These are phyloP conservation scores for Lactifluus pinguis DNA, from an alignment of 768 basidiomycete genomes.

Conservation along the genomic window DNA sequence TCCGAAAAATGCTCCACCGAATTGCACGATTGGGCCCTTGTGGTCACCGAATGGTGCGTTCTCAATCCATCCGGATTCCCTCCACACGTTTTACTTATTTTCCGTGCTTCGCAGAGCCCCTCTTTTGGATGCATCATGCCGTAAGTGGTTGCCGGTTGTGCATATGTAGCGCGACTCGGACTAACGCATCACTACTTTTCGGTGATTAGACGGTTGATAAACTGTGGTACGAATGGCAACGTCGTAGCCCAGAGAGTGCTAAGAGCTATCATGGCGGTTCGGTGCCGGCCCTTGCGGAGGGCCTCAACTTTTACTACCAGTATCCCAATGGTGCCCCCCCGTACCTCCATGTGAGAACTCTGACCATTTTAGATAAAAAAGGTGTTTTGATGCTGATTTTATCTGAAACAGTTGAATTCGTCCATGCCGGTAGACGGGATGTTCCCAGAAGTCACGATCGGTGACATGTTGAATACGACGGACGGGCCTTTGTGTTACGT, in stretches of 20 bases:
- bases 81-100: not conserved
- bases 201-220: constrained; percentile 29
- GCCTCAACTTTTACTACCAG: constrained; percentile 16
- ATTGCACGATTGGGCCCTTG: constrained; percentile 24
- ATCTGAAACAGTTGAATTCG: constrained; percentile 21
- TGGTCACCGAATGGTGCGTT: constrained; percentile 28
- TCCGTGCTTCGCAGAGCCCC: constrained; percentile 23
- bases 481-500: constrained; percentile 29
- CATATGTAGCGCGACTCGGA: not conserved
- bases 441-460: constrained; percentile 21
- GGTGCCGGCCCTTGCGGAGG: constrained; percentile 22
- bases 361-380: not conserved
- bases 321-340: constrained; percentile 26
- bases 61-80: not conserved
- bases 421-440: constrained; percentile 25
- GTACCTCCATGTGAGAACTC: constrained; percentile 18
- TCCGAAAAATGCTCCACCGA: constrained; percentile 21
- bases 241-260: constrained; percentile 20
- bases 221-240: constrained; percentile 32
- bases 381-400: not conserved
- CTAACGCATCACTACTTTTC: not conserved
- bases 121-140: constrained; percentile 31
- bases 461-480: constrained; percentile 27
- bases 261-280: constrained; percentile 27
- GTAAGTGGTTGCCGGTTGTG: constrained; percentile 18